phyloP scores from a whole-genome alignment of 306 rosid species.

The Sicyos baderoa region DNA sequence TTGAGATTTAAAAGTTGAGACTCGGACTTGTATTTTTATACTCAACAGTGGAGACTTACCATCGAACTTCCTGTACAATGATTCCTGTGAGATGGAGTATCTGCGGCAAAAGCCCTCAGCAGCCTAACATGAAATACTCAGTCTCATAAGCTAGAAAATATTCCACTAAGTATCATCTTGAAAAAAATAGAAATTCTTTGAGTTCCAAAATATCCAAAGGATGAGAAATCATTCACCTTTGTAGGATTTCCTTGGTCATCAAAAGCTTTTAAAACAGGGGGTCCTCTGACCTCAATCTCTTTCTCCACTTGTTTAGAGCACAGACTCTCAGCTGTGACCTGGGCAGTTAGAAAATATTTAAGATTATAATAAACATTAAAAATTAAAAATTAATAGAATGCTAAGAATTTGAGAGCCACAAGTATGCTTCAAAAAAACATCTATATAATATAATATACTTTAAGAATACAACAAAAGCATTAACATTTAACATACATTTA shows the following conservation, averaged over 20 bases:
- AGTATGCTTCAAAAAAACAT: background rate
- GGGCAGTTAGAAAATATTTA: conserved; percentile 21
- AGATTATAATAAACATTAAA: background rate
- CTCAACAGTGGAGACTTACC: conserved; percentile 46
- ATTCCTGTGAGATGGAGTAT: conserved; percentile 62
- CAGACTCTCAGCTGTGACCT: conserved; percentile 67
- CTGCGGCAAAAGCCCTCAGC: conserved; percentile 75
- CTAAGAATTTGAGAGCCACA: background rate
- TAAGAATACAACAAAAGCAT: background rate
- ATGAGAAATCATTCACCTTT: conserved; percentile 40
- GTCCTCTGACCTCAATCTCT: conserved; percentile 89
- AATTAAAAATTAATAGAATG: conserved; percentile 9
- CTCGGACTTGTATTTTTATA: background rate
- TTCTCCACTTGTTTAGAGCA: conserved; percentile 53
- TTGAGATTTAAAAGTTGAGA: background rate
- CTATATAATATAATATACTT: background rate
- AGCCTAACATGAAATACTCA: conserved; percentile 57
- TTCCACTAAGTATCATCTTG: background rate
- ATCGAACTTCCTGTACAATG: conserved; percentile 54
- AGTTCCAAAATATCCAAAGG: conserved; percentile 16
- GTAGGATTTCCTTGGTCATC: conserved; percentile 76
- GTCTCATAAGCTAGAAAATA: conserved; percentile 11
- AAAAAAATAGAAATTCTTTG: background rate
- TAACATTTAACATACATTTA: too few species aligned
- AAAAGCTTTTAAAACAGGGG: conserved; percentile 88